Evolutionary conservation across 352 stramenopile species (phyloP).

Genomic region (Pythium insidiosum): DNA sequence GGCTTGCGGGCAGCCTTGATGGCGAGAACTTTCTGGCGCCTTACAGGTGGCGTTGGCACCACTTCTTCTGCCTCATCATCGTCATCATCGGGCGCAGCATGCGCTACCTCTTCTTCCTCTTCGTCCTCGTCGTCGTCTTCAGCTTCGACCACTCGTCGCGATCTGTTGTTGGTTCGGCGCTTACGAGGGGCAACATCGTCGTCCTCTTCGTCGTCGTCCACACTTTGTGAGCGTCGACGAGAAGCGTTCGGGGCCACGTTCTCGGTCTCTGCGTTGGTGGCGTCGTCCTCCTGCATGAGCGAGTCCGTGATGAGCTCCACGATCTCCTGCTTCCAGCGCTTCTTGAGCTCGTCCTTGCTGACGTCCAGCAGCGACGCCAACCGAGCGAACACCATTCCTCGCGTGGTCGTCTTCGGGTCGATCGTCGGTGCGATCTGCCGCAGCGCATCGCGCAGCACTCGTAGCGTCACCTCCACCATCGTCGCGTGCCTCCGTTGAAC

Average conservation of each 20-base stretch:
- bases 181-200: slow-evolving; percentile 4
- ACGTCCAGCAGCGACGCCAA: slow-evolving; percentile 44
- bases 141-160: slow-evolving; percentile 14
- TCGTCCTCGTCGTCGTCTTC: slow-evolving; percentile 6
- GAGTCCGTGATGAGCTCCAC: slow-evolving; percentile 41
- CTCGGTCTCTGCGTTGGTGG: not conserved
- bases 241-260: not conserved
- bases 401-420: slow-evolving; percentile 35
- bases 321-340: slow-evolving; percentile 32
- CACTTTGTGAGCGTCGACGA: not conserved
- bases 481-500: too few species aligned
- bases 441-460: slow-evolving; percentile 25
- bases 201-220: slow-evolving; percentile 5
- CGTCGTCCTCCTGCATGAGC: slow-evolving; percentile 18
- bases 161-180: not conserved
- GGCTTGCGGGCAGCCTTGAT: too few species aligned
- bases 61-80: slow-evolving; percentile 17
- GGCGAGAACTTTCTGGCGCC: too few species aligned
- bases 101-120: slow-evolving; percentile 4
- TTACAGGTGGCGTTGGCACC: too few species aligned
- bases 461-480: not conserved
- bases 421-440: slow-evolving; percentile 45
- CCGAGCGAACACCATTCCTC: slow-evolving; percentile 38
- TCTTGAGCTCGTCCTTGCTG: slow-evolving; percentile 29
- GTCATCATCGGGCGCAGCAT: slow-evolving; percentile 17